These are phyloP conservation scores for Aureobasidium vineae DNA, from an alignment of 2,329 filamentous ascomycete genomes.

Conservation along the genomic window DNA sequence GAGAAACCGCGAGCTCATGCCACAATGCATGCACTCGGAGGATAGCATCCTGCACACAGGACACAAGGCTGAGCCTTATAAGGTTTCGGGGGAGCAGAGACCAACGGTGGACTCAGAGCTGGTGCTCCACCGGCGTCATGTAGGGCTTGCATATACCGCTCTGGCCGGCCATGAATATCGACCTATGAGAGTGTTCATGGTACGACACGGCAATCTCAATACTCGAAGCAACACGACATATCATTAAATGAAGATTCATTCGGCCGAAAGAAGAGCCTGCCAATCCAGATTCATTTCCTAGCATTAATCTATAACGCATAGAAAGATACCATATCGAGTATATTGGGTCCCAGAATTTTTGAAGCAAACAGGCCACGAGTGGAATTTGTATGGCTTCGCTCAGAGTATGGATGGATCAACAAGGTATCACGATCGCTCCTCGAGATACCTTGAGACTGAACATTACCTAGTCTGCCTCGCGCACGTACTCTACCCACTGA, in stretches of 20 bases:
- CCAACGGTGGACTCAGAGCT: constrained; percentile 6
- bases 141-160: constrained; percentile 15
- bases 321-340: not conserved
- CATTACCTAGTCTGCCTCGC: not conserved
- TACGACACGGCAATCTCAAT: not conserved
- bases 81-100: constrained; percentile 25
- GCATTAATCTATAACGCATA: not conserved
- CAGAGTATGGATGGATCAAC: not conserved
- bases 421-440: not conserved
- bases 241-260: not conserved
- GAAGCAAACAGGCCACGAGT: not conserved
- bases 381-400: not conserved
- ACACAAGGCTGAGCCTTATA: constrained; percentile 19
- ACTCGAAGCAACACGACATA: not conserved
- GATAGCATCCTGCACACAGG: constrained; percentile 12
- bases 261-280: not conserved
- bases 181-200: not conserved
- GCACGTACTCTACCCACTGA: constrained; percentile 7
- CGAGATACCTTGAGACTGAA: not conserved
- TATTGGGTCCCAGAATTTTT: not conserved
- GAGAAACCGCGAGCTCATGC: constrained; percentile 22
- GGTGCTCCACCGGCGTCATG: constrained; percentile 7
- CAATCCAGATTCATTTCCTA: not conserved
- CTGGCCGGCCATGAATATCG: not conserved
- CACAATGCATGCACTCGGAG: constrained; percentile 10